Percentiles rank a stretch among this genome's conserved stretches.
These are phyloP conservation scores for Boletus vinaceobasis DNA, from an alignment of 768 basidiomycete species.

Conservation along the genomic window DNA sequence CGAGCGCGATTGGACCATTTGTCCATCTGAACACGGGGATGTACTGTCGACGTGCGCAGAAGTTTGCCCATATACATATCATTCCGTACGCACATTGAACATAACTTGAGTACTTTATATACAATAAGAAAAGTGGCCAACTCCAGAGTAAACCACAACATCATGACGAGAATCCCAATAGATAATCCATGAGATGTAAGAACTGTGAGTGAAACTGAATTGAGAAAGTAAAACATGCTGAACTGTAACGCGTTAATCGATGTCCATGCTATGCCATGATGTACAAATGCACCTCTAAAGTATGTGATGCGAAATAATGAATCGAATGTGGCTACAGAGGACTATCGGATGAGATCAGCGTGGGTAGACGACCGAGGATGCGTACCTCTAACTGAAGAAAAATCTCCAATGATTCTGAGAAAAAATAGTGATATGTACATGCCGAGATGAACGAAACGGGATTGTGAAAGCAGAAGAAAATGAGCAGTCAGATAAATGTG, in stretches of 20 bases:
- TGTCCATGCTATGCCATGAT: constrained; percentile 14
- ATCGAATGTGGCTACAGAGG: not conserved
- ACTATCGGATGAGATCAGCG: not conserved
- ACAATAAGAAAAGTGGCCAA: not conserved
- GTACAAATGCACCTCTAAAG: constrained; percentile 16
- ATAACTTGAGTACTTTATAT: not conserved
- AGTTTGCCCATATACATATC: not conserved
- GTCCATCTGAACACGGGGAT: not conserved
- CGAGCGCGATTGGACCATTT: not conserved
- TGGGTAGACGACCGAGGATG: not conserved
- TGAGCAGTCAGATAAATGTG: not conserved
- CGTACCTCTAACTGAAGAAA: constrained; percentile 5
- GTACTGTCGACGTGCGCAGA: not conserved
- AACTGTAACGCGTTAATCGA: not conserved
- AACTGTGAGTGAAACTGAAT: not conserved
- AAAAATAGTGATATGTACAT: not conserved
- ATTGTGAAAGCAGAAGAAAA: not conserved
- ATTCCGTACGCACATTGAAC: not conserved
- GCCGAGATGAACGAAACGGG: not conserved
- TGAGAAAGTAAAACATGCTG: constrained; percentile 1
- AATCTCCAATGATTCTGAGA: not conserved
- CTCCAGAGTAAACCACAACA: not conserved
- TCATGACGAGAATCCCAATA: not conserved
- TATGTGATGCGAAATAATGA: constrained; percentile 4
- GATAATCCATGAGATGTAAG: not conserved